Evolutionary conservation across 2,329 filamentous ascomycete genomes (phyloP).

Genomic region (Nemania diffusa): DNA sequence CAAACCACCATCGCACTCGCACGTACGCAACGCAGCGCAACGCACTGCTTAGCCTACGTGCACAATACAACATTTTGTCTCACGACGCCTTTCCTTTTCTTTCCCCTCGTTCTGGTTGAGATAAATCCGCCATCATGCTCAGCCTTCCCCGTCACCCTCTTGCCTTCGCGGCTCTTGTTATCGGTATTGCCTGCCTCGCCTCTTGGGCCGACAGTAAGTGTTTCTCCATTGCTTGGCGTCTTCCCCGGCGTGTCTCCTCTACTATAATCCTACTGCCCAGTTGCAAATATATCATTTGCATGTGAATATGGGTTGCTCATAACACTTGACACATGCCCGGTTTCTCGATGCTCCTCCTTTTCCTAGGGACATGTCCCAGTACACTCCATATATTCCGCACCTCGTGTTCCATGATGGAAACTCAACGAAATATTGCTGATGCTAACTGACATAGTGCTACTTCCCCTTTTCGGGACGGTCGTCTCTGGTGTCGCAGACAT

Average conservation of each 20-base stretch:
- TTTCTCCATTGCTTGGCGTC: not conserved
- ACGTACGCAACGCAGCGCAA: not conserved
- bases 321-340: not conserved
- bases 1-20: slow-evolving; percentile 1
- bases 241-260: not conserved
- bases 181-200: not conserved
- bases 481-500: not conserved
- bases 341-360: not conserved
- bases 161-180: slow-evolving; percentile 3
- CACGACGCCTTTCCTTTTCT: not conserved
- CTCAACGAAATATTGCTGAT: slow-evolving; percentile 5
- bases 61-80: not conserved
- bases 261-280: not conserved
- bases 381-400: not conserved
- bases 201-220: slow-evolving; percentile 19
- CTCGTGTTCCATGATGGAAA: not conserved
- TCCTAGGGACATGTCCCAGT: no score
- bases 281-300: not conserved
- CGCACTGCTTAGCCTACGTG: not conserved
- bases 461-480: not conserved
- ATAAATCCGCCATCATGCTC: slow-evolving; percentile 17
- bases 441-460: not conserved
- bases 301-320: not conserved
- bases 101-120: not conserved
- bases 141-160: not conserved